Evolutionary conservation across 768 basidiomycete species (phyloP).

Genomic region (Mycena sanguinolenta): DNA sequence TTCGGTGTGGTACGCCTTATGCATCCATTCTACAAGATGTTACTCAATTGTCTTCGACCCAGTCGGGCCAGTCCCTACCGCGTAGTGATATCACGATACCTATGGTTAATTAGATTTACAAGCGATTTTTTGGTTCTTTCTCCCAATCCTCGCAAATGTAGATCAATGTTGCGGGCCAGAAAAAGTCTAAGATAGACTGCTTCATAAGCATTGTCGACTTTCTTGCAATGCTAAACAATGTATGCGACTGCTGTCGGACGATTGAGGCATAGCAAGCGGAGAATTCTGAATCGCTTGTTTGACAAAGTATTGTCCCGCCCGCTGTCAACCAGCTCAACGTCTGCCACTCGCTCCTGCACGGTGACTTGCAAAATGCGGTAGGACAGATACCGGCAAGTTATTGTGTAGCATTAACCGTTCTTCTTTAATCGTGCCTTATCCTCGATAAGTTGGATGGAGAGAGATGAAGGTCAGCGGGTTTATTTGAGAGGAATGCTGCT

Average conservation of each 20-base stretch:
- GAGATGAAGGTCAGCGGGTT: slow-evolving; percentile 16
- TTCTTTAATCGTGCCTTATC: slow-evolving; percentile 5
- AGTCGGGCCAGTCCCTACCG: slow-evolving; percentile 7
- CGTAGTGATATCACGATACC: slow-evolving; percentile 11
- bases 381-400: slow-evolving; percentile 17
- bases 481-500: slow-evolving; percentile 9
- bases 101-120: slow-evolving; percentile 2
- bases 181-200: no score
- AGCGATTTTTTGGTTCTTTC: neutral
- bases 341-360: slow-evolving; percentile 15
- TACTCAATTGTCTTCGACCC: slow-evolving; percentile 10
- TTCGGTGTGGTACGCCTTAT: slow-evolving; percentile 4
- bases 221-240: neutral
- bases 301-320: slow-evolving; percentile 4
- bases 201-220: slow-evolving; percentile 5
- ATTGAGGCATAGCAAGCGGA: neutral
- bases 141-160: slow-evolving; percentile 5
- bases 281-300: neutral
- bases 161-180: neutral
- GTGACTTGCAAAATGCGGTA: neutral
- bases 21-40: slow-evolving; percentile 14
- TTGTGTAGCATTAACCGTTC: slow-evolving; percentile 4
- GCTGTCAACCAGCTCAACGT: slow-evolving; percentile 15
- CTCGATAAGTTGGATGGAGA: slow-evolving; percentile 17
- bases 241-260: neutral